Evolutionary conservation across 2,329 filamentous ascomycete species (phyloP), one percentile per base, ranked within the genome.

Genomic region (Aureobasidium vineae): DNA sequence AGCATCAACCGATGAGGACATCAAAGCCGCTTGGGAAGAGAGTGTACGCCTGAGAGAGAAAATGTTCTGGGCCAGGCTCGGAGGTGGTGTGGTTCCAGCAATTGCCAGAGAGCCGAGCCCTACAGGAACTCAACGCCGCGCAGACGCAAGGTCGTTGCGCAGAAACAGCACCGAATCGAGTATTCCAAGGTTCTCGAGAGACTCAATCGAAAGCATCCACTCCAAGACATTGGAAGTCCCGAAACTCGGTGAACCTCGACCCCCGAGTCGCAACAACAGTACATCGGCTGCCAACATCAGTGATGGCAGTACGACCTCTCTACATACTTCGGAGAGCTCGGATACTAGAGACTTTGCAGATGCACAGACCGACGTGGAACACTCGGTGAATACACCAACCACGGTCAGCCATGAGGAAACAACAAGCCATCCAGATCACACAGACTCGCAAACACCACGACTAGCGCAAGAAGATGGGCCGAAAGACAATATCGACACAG

Each of bases 11-110:
- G 86, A 90, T 45, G 91, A 95, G 59, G 90, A 92, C 40, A 91
- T 96, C 38, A 91, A 90, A 74, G 86, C 87, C 33, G 92, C 92
- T 0, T 99, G 95, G 95, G 94, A 98, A 75, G 95, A 99, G 80
- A 92, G 92, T 66, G 90, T 97, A 13, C 86, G 90, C 36, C 79
- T 98, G 56, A 85, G 95, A 60, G 95, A 99, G 76, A 88, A 94
- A 71, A 97, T 99, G 90, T 99, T 99, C 76, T 99, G 95, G 95
- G 87, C 91, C 60, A 86, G 95, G 65, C 87, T 99, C 63, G 94
- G 94, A 31, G 95, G 93, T 33, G 95, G 95, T 16, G 92, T 99
- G 2, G 80, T 98, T 15, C 95, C 94, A 16, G 45, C 40, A 19
- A 52, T 23, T 49, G 45, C 47, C 26, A 28, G 65, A 28, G 38